Evolutionary conservation across 2,329 filamentous ascomycete species (phyloP).

Genomic region (Xylariaceae sp.): DNA sequence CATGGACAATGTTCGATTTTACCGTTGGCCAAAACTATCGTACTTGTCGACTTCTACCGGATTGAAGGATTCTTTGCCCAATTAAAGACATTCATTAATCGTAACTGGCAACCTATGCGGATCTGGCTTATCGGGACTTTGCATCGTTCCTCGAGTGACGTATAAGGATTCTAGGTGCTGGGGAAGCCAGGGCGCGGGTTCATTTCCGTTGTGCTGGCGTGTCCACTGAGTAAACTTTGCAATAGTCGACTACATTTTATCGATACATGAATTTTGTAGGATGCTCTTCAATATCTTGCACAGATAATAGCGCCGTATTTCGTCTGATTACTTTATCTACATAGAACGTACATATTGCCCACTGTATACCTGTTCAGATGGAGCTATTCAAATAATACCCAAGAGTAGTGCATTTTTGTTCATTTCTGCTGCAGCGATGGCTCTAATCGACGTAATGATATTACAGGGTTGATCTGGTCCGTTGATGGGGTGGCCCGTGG

Average conservation of each 20-base stretch:
- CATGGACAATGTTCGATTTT: slow-evolving; percentile 30
- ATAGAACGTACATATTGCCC: slow-evolving; percentile 31
- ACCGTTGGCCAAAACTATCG: slow-evolving; percentile 21
- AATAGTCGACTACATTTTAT: neutral
- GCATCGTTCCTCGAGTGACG: slow-evolving; percentile 22
- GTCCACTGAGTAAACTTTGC: slow-evolving; percentile 13
- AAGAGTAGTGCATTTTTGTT: no score
- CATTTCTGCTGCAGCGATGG: no score
- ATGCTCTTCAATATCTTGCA: slow-evolving; percentile 27
- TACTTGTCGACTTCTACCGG: slow-evolving; percentile 18
- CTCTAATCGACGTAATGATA: no score
- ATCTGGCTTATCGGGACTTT: slow-evolving; percentile 16
- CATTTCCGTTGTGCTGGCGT: slow-evolving; percentile 20
- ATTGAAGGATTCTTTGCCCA: slow-evolving; percentile 13
- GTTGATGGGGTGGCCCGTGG: no score
- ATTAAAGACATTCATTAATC: slow-evolving; percentile 8
- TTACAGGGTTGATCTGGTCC: no score
- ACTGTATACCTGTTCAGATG: slow-evolving; percentile 27
- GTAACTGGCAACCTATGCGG: slow-evolving; percentile 1
- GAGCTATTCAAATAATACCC: neutral
- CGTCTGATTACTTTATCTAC: slow-evolving; percentile 27
- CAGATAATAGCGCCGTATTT: slow-evolving; percentile 27
- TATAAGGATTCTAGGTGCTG: slow-evolving; percentile 20
- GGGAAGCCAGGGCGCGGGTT: slow-evolving; percentile 17
- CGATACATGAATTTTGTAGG: neutral